Evolutionary conservation across 768 basidiomycete species (phyloP).

Genomic region (Phlebiopsis flavidoalba): DNA sequence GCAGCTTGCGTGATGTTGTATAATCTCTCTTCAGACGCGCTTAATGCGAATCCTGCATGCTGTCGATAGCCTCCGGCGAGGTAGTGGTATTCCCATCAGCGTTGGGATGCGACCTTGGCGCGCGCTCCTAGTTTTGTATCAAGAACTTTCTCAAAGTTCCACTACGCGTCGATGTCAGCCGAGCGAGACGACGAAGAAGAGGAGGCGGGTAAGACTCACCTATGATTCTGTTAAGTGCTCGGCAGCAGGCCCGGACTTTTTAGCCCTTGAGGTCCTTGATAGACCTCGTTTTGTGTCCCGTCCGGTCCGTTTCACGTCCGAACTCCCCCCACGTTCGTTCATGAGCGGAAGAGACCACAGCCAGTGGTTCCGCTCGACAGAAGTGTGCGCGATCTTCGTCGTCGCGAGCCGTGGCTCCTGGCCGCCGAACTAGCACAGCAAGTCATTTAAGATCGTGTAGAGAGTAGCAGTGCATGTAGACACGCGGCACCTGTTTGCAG

Average conservation of each 20-base stretch:
- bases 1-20: background rate
- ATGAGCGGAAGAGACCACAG: slow-evolving; percentile 83
- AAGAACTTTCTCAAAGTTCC: slow-evolving; percentile 92
- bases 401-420: slow-evolving; percentile 86
- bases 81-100: slow-evolving; percentile 80
- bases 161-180: slow-evolving; percentile 34
- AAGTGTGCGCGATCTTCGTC: slow-evolving; percentile 67
- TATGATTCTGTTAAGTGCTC: slow-evolving; percentile 74
- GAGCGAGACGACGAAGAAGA: background rate
- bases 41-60: slow-evolving; percentile 60
- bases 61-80: slow-evolving; percentile 58
- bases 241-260: slow-evolving; percentile 70
- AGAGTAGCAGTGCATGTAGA: background rate
- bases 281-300: slow-evolving; percentile 77
- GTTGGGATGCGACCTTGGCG: slow-evolving; percentile 37
- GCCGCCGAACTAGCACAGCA: slow-evolving; percentile 56
- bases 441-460: background rate
- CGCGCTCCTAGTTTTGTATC: slow-evolving; percentile 72
- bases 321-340: no score
- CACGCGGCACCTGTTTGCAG: slow-evolving; percentile 78
- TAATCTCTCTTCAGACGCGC: slow-evolving; percentile 35
- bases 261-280: slow-evolving; percentile 77
- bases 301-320: slow-evolving; percentile 92
- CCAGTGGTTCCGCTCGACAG: slow-evolving; percentile 78
- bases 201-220: slow-evolving; percentile 32